Conservation (phyloP, 2,329 filamentous ascomycete genomes). For the Myriosclerotinia duriaeana region DNA sequence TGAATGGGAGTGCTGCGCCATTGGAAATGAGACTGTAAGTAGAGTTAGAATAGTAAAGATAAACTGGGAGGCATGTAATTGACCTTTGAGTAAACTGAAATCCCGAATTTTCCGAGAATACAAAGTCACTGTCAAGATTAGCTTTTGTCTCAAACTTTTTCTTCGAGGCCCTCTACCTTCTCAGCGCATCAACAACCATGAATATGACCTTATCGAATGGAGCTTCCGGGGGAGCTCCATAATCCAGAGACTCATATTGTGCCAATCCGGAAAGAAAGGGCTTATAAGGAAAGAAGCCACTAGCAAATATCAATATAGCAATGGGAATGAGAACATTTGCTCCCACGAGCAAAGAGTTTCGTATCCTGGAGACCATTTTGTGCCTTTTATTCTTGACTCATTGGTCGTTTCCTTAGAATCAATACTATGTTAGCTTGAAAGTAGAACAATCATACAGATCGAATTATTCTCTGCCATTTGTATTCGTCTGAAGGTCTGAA, state of each 20-base stretch:
- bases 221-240: constrained; percentile 58
- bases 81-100: constrained; percentile 89
- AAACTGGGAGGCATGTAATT: constrained; percentile 8
- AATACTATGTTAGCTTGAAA: neutral
- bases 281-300: constrained; percentile 97
- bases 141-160: constrained; percentile 17
- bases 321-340: constrained; percentile 78
- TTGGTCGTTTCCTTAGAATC: constrained; percentile 8
- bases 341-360: constrained; percentile 50
- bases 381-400: constrained; percentile 16
- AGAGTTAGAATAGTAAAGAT: constrained; percentile 19
- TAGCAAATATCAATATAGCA: constrained; percentile 74
- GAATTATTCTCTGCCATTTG: constrained; percentile 4
- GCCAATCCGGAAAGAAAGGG: constrained; percentile 86
- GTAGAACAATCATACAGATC: neutral
- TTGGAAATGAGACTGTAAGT: constrained; percentile 48
- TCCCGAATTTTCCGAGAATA: constrained; percentile 76
- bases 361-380: constrained; percentile 35
- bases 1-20: constrained; percentile 86
- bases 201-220: constrained; percentile 90
- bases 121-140: constrained; percentile 72
- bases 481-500: neutral
- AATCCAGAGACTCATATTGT: constrained; percentile 57
- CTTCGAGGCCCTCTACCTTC: constrained; percentile 60
- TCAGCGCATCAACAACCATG: constrained; percentile 95